A percentile compares a stretch with the other conserved stretches of the same genome.
Conservation (phyloP, 164 flowering plant genomes). For the Magnolia officinalis region DNA sequence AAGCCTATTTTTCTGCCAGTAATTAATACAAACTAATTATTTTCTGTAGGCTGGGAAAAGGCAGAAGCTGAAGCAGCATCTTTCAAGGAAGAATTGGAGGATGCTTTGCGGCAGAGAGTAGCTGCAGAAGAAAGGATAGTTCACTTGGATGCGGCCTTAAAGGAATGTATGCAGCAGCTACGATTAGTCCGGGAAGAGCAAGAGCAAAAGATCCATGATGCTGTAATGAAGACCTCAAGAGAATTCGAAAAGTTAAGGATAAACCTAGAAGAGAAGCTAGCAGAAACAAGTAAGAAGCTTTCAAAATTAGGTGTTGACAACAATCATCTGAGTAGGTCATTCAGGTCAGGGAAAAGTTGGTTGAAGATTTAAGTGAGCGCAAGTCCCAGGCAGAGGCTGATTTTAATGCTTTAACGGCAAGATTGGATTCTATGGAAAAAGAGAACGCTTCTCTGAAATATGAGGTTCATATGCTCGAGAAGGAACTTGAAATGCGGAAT, state of each 20-base stretch:
- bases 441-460: constrained; percentile 67
- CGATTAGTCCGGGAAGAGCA: constrained; percentile 45
- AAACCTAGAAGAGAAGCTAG: constrained; percentile 44
- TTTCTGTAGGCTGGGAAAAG: constrained; percentile 56
- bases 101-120: constrained; percentile 31
- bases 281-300: constrained; percentile 37
- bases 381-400: constrained; percentile 55
- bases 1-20: neutral
- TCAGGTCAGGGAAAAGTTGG: constrained; percentile 48
- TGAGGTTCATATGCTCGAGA: constrained; percentile 73
- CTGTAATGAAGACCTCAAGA: constrained; percentile 31
- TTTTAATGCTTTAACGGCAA: constrained; percentile 42
- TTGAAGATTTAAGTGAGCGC: constrained; percentile 41
- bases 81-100: constrained; percentile 46
- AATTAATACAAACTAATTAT: neutral
- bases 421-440: constrained; percentile 62
- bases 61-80: constrained; percentile 46
- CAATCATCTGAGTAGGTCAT: constrained; percentile 44
- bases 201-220: constrained; percentile 47
- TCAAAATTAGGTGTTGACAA: constrained; percentile 41
- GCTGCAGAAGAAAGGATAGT: constrained; percentile 46
- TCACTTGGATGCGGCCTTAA: constrained; percentile 50
- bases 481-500: constrained; percentile 66
- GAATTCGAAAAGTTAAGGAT: constrained; percentile 41
- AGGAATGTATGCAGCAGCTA: constrained; percentile 55